phyloP scores from a whole-genome alignment of 1,139 yeast genomes.

The Kodamaea alishanica region DNA sequence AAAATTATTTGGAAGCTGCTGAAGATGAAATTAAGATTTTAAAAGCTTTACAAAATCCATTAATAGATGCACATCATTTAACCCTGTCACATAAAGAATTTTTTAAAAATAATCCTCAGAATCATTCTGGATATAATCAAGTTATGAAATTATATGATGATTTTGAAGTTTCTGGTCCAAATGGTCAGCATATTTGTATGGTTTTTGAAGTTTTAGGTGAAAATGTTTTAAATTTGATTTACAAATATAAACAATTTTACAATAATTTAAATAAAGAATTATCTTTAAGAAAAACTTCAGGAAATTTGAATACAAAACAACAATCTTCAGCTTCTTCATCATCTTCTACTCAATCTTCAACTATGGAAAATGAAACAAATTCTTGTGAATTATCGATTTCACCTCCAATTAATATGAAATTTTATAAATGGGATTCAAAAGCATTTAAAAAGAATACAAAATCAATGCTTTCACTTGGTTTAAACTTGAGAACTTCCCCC shows the following conservation, averaged over 20 bases:
- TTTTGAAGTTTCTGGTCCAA: conserved; percentile 66
- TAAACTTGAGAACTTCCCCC: conserved; percentile 12
- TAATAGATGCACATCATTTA: conserved; percentile 9
- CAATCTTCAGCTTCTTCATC: not conserved
- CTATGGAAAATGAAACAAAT: conserved; percentile 4
- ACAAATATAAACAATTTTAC: conserved; percentile 52
- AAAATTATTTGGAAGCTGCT: conserved; percentile 80
- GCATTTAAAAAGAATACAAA: conserved; percentile 21
- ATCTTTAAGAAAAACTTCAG: not conserved
- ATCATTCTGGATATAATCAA: conserved; percentile 67
- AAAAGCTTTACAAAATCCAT: conserved; percentile 38
- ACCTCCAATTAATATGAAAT: conserved; percentile 12
- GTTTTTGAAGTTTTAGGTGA: conserved; percentile 88
- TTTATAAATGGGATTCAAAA: conserved; percentile 23
- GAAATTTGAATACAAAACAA: not conserved
- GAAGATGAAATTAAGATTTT: conserved; percentile 75
- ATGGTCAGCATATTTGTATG: conserved; percentile 79
- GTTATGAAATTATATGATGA: conserved; percentile 64
- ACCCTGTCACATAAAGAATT: conserved; percentile 8
- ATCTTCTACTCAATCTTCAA: not conserved
- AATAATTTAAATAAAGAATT: conserved; percentile 11
- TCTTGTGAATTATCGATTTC: conserved; percentile 4
- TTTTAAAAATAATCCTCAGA: conserved; percentile 29
- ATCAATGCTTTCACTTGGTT: conserved; percentile 26
- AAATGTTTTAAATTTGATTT: conserved; percentile 65